phyloP scores from a whole-genome alignment of 2,329 filamentous ascomycete genomes.

The Sclerotiophoma versabilis region DNA sequence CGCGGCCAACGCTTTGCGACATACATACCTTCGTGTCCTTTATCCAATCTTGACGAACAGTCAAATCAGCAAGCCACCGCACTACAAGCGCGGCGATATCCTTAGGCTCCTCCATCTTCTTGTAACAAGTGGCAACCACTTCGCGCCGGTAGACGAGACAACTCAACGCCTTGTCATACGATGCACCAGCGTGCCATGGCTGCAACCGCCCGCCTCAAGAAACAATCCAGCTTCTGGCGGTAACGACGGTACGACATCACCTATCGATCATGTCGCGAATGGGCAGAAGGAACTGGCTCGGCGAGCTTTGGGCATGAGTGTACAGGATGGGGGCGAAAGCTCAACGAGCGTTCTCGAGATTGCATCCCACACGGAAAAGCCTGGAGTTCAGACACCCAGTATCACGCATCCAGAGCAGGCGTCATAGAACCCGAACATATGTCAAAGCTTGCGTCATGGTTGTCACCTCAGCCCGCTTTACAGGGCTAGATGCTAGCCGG shows the following conservation, averaged over 20 bases:
- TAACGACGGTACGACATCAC: constrained; percentile 30
- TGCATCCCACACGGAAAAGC: constrained; percentile 50
- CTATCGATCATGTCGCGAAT: constrained; percentile 29
- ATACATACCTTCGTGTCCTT: constrained; percentile 93
- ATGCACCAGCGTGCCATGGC: constrained; percentile 76
- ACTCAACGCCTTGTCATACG: constrained; percentile 78
- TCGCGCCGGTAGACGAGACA: constrained; percentile 81
- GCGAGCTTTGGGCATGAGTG: constrained; percentile 49
- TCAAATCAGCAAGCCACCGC: constrained; percentile 82
- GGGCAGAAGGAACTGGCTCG: constrained; percentile 50
- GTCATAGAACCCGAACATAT: constrained; percentile 18
- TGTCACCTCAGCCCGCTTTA: not conserved
- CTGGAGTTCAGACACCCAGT: constrained; percentile 52
- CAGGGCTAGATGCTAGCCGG: not conserved
- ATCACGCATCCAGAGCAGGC: constrained; percentile 20
- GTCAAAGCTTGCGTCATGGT: not conserved
- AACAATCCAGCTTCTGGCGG: constrained; percentile 30
- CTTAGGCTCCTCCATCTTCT: constrained; percentile 77
- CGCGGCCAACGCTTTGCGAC: constrained; percentile 67
- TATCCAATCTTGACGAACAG: constrained; percentile 91
- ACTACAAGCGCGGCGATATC: constrained; percentile 92
- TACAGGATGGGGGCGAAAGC: constrained; percentile 46
- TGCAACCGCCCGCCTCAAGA: constrained; percentile 48
- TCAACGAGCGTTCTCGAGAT: constrained; percentile 49
- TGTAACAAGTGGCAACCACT: constrained; percentile 70